These are phyloP conservation scores for Helichrysum umbraculigerum DNA, from an alignment of 129 eudicot genomes.

Conservation along the genomic window DNA sequence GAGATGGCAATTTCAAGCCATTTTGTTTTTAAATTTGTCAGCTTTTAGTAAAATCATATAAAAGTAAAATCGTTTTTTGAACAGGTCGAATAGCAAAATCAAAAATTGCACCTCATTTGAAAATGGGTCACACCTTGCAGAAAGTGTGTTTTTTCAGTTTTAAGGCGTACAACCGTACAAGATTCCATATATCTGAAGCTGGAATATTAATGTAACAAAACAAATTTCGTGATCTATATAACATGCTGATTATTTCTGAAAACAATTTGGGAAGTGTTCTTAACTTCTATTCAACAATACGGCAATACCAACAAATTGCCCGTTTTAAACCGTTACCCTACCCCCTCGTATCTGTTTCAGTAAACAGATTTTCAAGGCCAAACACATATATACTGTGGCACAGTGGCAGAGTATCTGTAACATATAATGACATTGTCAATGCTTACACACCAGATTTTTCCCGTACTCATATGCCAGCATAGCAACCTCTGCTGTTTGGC, in stretches of 20 bases:
- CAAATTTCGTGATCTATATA: background rate
- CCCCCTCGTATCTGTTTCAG: background rate
- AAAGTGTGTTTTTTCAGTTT: background rate
- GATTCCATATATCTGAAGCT: background rate
- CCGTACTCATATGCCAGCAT: conserved; percentile 81
- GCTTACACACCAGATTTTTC: conserved; percentile 75
- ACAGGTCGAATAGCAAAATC: background rate
- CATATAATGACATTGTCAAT: background rate
- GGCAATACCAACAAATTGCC: background rate
- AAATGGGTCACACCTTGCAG: background rate
- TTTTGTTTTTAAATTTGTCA: background rate
- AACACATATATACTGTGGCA: background rate
- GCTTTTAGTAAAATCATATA: background rate
- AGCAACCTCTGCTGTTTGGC: conserved; percentile 87
- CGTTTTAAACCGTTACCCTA: background rate
- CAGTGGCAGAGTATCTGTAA: background rate
- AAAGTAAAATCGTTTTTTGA: background rate
- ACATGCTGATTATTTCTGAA: background rate
- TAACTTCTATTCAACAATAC: background rate
- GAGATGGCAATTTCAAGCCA: background rate
- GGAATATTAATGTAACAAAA: background rate
- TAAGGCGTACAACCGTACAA: background rate
- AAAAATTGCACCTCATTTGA: background rate
- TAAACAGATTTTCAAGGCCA: background rate
- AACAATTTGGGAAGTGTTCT: background rate